Percentiles rank a stretch among this genome's conserved stretches.
phyloP scores from a whole-genome alignment of 2,329 filamentous ascomycete species.

The Penicillium brevicompactum region DNA sequence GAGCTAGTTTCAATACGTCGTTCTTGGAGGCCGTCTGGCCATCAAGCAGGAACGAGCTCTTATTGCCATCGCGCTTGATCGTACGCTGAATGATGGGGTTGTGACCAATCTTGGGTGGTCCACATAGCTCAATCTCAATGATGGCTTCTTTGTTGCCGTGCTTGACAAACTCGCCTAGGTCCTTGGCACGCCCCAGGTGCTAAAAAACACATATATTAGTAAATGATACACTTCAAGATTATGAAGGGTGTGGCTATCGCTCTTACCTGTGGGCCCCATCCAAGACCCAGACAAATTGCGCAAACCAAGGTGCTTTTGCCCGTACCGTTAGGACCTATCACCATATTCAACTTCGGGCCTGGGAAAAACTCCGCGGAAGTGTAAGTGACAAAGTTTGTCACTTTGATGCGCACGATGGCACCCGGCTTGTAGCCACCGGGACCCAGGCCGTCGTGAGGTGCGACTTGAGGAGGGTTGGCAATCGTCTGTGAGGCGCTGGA shows the following conservation, averaged over 20 bases:
- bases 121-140: constrained; percentile 89
- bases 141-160: constrained; percentile 75
- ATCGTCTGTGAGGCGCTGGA: not conserved
- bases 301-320: constrained; percentile 97
- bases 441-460: constrained; percentile 11
- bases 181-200: constrained; percentile 81
- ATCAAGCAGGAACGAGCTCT: constrained; percentile 76
- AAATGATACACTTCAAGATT: not conserved
- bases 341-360: constrained; percentile 94
- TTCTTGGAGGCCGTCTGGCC: constrained; percentile 63
- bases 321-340: constrained; percentile 97
- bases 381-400: constrained; percentile 94
- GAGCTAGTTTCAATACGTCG: constrained; percentile 67
- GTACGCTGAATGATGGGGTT: constrained; percentile 76
- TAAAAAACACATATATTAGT: constrained; percentile 30
- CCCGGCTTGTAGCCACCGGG: constrained; percentile 58
- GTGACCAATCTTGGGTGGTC: constrained; percentile 51
- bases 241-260: not conserved
- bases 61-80: constrained; percentile 82
- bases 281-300: constrained; percentile 90
- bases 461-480: constrained; percentile 4
- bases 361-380: constrained; percentile 87
- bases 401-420: constrained; percentile 82
- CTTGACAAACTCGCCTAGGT: constrained; percentile 89
- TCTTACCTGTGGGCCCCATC: constrained; percentile 69